Evolutionary conservation across 192 early-diverging fungal species (phyloP), one percentile per base, ranked within the genome.

Genomic region (Rhizophagus clarus): DNA sequence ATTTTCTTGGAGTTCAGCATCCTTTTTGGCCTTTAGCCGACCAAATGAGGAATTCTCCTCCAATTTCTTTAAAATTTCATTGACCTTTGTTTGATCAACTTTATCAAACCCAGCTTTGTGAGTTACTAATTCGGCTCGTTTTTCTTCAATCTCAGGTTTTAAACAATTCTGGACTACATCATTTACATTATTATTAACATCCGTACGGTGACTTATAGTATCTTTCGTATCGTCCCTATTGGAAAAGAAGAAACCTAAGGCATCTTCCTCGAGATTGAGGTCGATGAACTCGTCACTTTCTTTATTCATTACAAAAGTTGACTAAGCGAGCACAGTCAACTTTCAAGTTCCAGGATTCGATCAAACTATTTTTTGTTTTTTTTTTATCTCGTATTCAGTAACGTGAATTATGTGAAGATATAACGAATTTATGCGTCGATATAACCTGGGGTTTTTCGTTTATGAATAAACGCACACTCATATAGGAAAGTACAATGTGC

Each of bases 41-140:
- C n/a, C 31, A n/a, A 82, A 69, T 71, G 56, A 37, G 72, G 56
- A 45, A 37, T 60, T 61, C 32, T 80, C 89, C 89, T 79, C 91
- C 91, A 15, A 91, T 90, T 12, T 83, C 80, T 61, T 92, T 91
- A 66, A 89, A 89, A 91, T 84, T 32, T 81, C 63, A 77, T 89
- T 84, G 26, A 92, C 83, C 75, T 85, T 84, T 8, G 87, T 82
- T 61, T 85, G 88, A 74, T 88, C 84, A 2, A 87, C 75, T 28
- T 51, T 40, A 14, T 87, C 78, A 34, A 89, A 72, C 7, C 90
- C 90, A 10, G 87, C 89, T 80, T 89, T 85, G 32, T 83, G 22
- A 10, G 64, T 29, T 24, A 40, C 45, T 24, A 78, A 20, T 45
- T 32, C 77, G 32, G 14, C 22, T 22, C 51, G 51, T 2, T 56